Percentiles rank a stretch among this genome's conserved stretches.
Evolutionary conservation across 2,329 filamentous ascomycete species (phyloP).

Genomic region (Claviceps citrina): DNA sequence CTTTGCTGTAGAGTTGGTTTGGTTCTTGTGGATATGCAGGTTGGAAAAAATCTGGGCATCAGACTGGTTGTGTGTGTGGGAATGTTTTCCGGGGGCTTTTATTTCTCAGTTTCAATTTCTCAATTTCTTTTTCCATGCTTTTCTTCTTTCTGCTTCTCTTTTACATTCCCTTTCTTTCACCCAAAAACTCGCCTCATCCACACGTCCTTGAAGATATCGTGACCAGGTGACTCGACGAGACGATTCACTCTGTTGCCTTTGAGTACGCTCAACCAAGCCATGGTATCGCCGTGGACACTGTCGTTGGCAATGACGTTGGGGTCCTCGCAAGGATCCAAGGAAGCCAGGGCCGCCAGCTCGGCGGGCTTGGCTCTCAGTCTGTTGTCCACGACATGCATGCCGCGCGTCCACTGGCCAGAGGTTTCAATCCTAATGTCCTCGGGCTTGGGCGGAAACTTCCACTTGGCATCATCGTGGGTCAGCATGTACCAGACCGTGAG

Average conservation of each 20-base stretch:
- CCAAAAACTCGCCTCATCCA: constrained; percentile 53
- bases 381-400: constrained; percentile 75
- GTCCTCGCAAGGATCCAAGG: constrained; percentile 26
- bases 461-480: constrained; percentile 40
- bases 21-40: too few species aligned
- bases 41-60: neutral
- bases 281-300: constrained; percentile 53
- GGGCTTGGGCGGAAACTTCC: constrained; percentile 39
- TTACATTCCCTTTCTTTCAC: constrained; percentile 3
- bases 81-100: neutral
- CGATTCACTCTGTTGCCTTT: constrained; percentile 70
- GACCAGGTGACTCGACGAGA: constrained; percentile 54
- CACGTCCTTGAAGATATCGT: constrained; percentile 48
- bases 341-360: constrained; percentile 23
- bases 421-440: constrained; percentile 88
- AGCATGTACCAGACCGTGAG: constrained; percentile 67
- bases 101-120: too few species aligned
- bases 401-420: constrained; percentile 81
- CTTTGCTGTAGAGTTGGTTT: neutral
- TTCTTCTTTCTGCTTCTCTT: neutral
- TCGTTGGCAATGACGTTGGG: constrained; percentile 25
- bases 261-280: constrained; percentile 56
- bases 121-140: neutral
- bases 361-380: constrained; percentile 42
- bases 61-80: neutral